These are phyloP conservation scores for Taiwanofungus camphoratus DNA, from an alignment of 1,284 basidiomycete genomes.

Conservation along the genomic window DNA sequence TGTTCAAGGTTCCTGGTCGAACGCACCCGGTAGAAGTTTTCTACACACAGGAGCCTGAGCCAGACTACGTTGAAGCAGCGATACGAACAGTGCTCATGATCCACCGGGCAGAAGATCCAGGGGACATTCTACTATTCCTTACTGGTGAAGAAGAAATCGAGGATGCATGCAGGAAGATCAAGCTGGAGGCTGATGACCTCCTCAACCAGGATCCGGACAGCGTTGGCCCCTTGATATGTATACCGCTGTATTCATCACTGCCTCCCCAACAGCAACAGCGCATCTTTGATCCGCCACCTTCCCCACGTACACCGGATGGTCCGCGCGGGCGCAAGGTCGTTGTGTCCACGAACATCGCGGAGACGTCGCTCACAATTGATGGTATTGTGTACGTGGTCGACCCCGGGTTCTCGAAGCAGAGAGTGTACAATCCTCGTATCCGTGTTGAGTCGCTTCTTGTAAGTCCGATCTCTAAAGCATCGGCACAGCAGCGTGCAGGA, in stretches of 20 bases:
- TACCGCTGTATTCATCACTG: constrained; percentile 92
- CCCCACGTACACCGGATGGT: constrained; percentile 54
- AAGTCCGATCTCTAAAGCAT: constrained; percentile 94
- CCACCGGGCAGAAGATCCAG: constrained; percentile 91
- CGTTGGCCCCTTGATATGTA: constrained; percentile 83
- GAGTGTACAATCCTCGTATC: constrained; percentile 95
- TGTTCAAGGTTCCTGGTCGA: constrained; percentile 95
- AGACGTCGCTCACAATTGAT: constrained; percentile 97
- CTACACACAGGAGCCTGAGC: constrained; percentile 94
- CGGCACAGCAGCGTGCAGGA: constrained; percentile 93
- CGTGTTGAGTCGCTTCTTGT: constrained; percentile 94
- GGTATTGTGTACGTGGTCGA: constrained; percentile 99
- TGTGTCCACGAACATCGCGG: constrained; percentile 95
- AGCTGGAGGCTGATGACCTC: constrained; percentile 82
- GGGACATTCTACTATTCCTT: constrained; percentile 92
- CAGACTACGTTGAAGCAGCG: constrained; percentile 96
- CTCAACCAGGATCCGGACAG: constrained; percentile 62
- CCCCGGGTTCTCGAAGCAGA: constrained; percentile 96
- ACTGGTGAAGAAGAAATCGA: constrained; percentile 99
- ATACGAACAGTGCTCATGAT: constrained; percentile 98
- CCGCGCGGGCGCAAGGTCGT: constrained; percentile 92
- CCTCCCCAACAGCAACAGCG: constrained; percentile 92
- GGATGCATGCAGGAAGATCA: constrained; percentile 92
- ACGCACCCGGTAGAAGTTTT: constrained; percentile 96
- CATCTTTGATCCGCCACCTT: constrained; percentile 88